A percentile compares a stretch with the other conserved stretches of the same genome.
These are phyloP conservation scores for Tubosaeta sp. DNA, from an alignment of 768 basidiomycete species.

Conservation along the genomic window DNA sequence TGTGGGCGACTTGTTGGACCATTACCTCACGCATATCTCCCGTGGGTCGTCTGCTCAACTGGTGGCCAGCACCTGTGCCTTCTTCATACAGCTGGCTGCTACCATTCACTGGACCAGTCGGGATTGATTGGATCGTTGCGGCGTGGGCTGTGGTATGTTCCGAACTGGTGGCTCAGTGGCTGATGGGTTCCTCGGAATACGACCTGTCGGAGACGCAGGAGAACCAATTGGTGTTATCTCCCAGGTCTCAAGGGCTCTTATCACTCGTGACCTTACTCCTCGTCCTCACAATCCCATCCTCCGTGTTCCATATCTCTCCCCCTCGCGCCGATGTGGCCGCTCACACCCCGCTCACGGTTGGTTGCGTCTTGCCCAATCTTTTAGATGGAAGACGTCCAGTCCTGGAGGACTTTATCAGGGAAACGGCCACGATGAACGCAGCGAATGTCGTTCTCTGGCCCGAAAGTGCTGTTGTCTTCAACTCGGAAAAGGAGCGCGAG, in stretches of 20 bases:
- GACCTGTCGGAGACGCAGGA: slow-evolving; percentile 8
- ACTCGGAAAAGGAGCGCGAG: slow-evolving; percentile 43
- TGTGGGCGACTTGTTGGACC: slow-evolving; percentile 67
- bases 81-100: slow-evolving; percentile 63
- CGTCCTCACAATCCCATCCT: slow-evolving; percentile 54
- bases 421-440: slow-evolving; percentile 42
- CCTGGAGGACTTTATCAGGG: slow-evolving; percentile 59
- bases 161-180: slow-evolving; percentile 50
- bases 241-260: slow-evolving; percentile 25
- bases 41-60: slow-evolving; percentile 66
- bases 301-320: slow-evolving; percentile 39
- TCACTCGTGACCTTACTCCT: slow-evolving; percentile 40
- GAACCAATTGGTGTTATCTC: slow-evolving; percentile 12
- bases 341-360: slow-evolving; percentile 58
- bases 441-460: slow-evolving; percentile 75
- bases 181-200: slow-evolving; percentile 40
- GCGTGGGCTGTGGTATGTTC: slow-evolving; percentile 70
- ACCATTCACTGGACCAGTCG: slow-evolving; percentile 51
- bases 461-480: slow-evolving; percentile 71
- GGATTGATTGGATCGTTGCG: slow-evolving; percentile 71
- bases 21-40: slow-evolving; percentile 53
- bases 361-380: slow-evolving; percentile 60
- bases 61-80: slow-evolving; percentile 52
- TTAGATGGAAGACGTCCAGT: slow-evolving; percentile 40
- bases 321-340: slow-evolving; percentile 28